Percentiles rank a stretch among this genome's conserved stretches.
These are phyloP conservation scores for Rhipidocladum racemiflorum DNA, from an alignment of 176 grass and related monocot species.

Conservation along the genomic window DNA sequence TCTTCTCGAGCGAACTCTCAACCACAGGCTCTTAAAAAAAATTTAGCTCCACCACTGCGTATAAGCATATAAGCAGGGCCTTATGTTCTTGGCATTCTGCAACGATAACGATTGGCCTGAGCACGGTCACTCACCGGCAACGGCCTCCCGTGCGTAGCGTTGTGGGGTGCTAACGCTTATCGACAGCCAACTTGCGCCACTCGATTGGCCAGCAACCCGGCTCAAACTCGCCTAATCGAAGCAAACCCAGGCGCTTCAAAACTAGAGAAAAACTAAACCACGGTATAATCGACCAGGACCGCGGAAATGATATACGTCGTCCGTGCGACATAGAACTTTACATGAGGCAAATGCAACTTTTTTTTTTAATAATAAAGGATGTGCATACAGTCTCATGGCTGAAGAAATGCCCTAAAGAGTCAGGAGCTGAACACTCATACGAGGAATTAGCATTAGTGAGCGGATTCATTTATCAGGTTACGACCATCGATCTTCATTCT, in stretches of 20 bases:
- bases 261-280: not conserved
- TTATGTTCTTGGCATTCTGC: too few relatives aligned
- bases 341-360: slow-evolving; percentile 7
- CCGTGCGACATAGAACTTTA: not conserved
- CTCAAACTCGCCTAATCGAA: too few relatives aligned
- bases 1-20: too few relatives aligned
- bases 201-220: not conserved
- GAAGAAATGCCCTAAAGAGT: slow-evolving; percentile 9
- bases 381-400: not conserved
- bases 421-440: not conserved
- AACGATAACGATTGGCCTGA: too few relatives aligned
- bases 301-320: not conserved
- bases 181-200: too few relatives aligned
- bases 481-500: not conserved
- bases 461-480: slow-evolving; percentile 7
- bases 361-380: not conserved
- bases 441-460: slow-evolving; percentile 2
- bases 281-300: not conserved
- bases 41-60: too few relatives aligned
- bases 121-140: too few relatives aligned
- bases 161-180: too few relatives aligned
- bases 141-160: too few relatives aligned
- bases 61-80: too few relatives aligned
- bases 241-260: not conserved
- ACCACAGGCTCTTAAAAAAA: too few relatives aligned